These are phyloP conservation scores for Skeletonema costatum DNA, from an alignment of 108 stramenopile genomes.

Conservation along the genomic window DNA sequence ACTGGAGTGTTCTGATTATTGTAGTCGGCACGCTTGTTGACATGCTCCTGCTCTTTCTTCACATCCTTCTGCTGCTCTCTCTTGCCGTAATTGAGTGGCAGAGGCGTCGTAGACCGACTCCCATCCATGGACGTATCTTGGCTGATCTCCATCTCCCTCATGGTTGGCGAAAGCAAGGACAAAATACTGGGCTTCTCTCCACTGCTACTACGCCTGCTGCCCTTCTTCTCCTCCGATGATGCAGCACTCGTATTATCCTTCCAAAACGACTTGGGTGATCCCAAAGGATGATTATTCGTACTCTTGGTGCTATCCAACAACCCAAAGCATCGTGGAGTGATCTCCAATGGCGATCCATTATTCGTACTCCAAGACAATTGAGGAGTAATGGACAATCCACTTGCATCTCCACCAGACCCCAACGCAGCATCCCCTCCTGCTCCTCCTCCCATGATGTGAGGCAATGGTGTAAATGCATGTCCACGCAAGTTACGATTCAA, in stretches of 20 bases:
- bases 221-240: conserved; percentile 57
- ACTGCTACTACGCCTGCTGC: conserved; percentile 21
- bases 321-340: conserved; percentile 36
- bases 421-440: conserved; percentile 8
- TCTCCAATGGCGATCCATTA: conserved; percentile 33
- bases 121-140: conserved; percentile 51
- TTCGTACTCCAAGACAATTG: conserved; percentile 82
- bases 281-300: conserved; percentile 34
- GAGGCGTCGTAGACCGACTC: conserved; percentile 62
- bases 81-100: conserved; percentile 65
- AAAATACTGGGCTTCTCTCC: conserved; percentile 53
- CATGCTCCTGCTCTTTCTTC: neutral
- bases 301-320: conserved; percentile 49
- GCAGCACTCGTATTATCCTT: conserved; percentile 47
- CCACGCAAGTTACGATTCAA: conserved; percentile 75
- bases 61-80: neutral
- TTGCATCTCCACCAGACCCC: conserved; percentile 3
- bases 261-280: conserved; percentile 50
- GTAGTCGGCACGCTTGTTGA: neutral
- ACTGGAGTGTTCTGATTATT: neutral
- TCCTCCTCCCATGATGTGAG: conserved; percentile 48
- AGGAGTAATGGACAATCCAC: conserved; percentile 39
- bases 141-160: conserved; percentile 25
- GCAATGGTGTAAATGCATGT: conserved; percentile 83
- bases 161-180: conserved; percentile 64